phyloP scores from a whole-genome alignment of 1,284 basidiomycete genomes.

The Apiotrichum porosum region DNA sequence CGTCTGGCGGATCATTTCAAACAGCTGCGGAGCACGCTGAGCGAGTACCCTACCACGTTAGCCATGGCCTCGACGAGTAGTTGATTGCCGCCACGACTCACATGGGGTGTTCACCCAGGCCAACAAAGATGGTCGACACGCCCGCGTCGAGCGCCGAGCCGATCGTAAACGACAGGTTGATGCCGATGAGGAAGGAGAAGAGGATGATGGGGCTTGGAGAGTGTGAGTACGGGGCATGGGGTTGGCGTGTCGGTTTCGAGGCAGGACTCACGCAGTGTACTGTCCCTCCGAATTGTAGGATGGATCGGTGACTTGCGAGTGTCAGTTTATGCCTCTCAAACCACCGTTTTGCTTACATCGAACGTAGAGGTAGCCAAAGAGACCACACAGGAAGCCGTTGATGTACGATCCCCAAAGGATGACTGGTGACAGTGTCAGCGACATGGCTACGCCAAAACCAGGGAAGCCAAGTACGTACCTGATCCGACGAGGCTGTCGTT shows the following conservation, averaged over 20 bases:
- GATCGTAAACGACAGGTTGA: conserved; percentile 50
- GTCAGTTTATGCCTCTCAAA: no score
- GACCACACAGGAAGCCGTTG: conserved; percentile 67
- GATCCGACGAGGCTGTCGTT: conserved; percentile 79
- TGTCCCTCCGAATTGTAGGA: conserved; percentile 66
- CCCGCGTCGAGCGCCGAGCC: conserved; percentile 51
- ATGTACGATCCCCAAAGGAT: conserved; percentile 62
- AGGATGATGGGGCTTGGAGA: conserved; percentile 63
- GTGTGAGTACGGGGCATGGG: conserved; percentile 8
- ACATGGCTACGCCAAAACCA: conserved; percentile 21
- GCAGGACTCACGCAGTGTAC: conserved; percentile 61
- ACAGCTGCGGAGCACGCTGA: conserved; percentile 64
- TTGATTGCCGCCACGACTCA: conserved; percentile 63
- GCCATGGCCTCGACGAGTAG: conserved; percentile 52
- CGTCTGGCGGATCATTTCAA: conserved; percentile 44
- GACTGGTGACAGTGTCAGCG: conserved; percentile 13
- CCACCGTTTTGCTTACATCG: conserved; percentile 54
- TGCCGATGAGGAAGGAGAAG: conserved; percentile 74
- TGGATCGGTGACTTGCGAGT: conserved; percentile 55
- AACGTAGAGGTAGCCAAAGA: conserved; percentile 78
- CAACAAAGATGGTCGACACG: conserved; percentile 81
- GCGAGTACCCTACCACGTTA: no score
- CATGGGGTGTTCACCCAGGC: conserved; percentile 73
- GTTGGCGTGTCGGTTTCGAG: not conserved
- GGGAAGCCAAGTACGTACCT: no score